Percentiles rank a stretch among this genome's conserved stretches.
phyloP scores from a whole-genome alignment of 1,284 basidiomycete species.

The Rhodotorula sp. region DNA sequence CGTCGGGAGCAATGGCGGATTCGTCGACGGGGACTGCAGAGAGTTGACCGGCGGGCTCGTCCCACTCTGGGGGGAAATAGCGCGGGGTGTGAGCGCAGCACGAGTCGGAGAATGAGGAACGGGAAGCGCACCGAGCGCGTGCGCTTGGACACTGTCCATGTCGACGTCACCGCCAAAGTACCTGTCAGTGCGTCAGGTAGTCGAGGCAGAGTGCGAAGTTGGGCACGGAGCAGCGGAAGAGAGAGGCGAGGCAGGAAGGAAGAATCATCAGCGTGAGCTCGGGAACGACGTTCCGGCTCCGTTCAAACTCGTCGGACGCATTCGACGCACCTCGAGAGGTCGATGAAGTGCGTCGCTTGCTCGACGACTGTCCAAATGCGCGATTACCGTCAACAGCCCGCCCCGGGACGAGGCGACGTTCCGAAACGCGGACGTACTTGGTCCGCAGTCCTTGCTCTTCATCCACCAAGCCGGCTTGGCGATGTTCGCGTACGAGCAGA shows the following conservation, averaged over 20 bases:
- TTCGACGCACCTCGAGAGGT: not conserved
- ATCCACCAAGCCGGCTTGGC: slow-evolving; percentile 92
- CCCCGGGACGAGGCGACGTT: not conserved
- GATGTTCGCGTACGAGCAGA: slow-evolving; percentile 71
- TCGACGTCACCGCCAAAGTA: slow-evolving; percentile 99
- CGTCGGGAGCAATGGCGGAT: slow-evolving; percentile 65
- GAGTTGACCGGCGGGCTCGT: slow-evolving; percentile 83
- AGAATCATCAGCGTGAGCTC: not conserved
- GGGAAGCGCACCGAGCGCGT: slow-evolving; percentile 37
- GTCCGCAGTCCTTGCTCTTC: slow-evolving; percentile 85
- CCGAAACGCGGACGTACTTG: slow-evolving; percentile 52
- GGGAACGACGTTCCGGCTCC: not conserved
- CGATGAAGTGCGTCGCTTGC: slow-evolving; percentile 79
- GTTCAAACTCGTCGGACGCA: not conserved
- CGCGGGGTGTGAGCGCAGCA: not conserved
- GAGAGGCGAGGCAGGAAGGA: not conserved
- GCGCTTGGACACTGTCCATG: slow-evolving; percentile 67
- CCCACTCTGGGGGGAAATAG: slow-evolving; percentile 58
- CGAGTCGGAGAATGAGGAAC: slow-evolving; percentile 72
- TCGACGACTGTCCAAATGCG: slow-evolving; percentile 62
- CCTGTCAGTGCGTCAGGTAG: slow-evolving; percentile 17
- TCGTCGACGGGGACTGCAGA: slow-evolving; percentile 80
- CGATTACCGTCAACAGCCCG: not conserved
- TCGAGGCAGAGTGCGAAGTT: not conserved
- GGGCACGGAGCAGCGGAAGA: not conserved